Conservation (phyloP, 148 eudicot species). For the Simmondsia chinensis region DNA sequence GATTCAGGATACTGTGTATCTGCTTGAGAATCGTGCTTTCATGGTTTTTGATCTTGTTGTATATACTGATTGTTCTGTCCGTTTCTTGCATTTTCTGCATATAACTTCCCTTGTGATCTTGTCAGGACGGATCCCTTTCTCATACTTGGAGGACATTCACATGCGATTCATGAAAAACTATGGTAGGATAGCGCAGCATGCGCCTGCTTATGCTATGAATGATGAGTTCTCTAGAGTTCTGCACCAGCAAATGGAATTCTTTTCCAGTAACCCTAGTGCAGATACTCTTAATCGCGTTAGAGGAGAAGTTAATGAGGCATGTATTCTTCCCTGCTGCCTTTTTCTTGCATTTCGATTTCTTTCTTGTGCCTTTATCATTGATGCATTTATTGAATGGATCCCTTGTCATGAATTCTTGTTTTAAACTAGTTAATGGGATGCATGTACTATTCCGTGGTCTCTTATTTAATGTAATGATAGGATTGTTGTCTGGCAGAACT, state of each 20-base stretch:
- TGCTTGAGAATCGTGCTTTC: not conserved
- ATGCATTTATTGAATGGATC: conserved; percentile 1
- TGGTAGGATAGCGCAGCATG: conserved; percentile 67
- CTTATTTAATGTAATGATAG: too few relatives aligned
- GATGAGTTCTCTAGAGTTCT: conserved; percentile 77
- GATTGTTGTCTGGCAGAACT: too few relatives aligned
- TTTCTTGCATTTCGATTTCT: not conserved
- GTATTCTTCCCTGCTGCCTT: conserved; percentile 2
- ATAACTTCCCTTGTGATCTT: not conserved
- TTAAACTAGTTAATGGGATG: too few relatives aligned
- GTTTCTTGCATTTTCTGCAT: not conserved
- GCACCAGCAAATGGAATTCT: conserved; percentile 84
- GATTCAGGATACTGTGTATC: not conserved
- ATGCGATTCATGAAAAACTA: conserved; percentile 99
- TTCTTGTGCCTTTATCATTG: not conserved
- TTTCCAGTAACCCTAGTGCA: conserved; percentile 76
- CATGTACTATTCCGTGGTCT: too few relatives aligned
- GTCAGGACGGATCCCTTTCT: conserved; percentile 90
- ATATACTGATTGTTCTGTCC: not conserved
- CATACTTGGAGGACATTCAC: conserved; percentile 91
- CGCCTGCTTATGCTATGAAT: conserved; percentile 96
- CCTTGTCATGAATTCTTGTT: too few relatives aligned
- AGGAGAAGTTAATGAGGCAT: conserved; percentile 97
- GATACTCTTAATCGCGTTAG: conserved; percentile 93
- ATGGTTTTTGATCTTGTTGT: not conserved